Percentiles rank a stretch among this genome's conserved stretches.
phyloP scores from a whole-genome alignment of 2,329 filamentous ascomycete species.

The Epichloe brachyelytri region DNA sequence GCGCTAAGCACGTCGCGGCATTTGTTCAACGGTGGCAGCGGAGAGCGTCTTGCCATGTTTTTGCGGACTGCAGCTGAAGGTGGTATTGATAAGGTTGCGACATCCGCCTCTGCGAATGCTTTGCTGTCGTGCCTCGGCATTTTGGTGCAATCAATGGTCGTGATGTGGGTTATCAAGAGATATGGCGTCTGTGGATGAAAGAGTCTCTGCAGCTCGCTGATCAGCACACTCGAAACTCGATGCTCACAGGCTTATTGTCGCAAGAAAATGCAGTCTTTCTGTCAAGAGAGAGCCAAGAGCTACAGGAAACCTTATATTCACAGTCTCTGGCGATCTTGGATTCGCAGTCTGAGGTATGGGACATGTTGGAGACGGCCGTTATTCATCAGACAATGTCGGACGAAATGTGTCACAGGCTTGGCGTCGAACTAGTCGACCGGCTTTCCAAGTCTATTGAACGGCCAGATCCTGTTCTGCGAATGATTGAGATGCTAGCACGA shows the following conservation, averaged over 20 bases:
- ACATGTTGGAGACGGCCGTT: slow-evolving; percentile 36
- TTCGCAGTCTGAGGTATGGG: slow-evolving; percentile 23
- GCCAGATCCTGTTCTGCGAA: slow-evolving; percentile 23
- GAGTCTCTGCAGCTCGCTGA: slow-evolving; percentile 24
- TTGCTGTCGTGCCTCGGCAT: slow-evolving; percentile 53
- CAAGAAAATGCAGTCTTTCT: slow-evolving; percentile 26
- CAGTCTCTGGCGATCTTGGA: slow-evolving; percentile 26
- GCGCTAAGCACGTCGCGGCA: slow-evolving; percentile 25
- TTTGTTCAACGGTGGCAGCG: slow-evolving; percentile 24
- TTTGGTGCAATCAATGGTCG: slow-evolving; percentile 32
- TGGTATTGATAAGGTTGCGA: slow-evolving; percentile 44
- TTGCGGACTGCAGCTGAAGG: slow-evolving; percentile 38
- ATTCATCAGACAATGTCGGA: slow-evolving; percentile 27
- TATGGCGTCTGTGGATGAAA: slow-evolving; percentile 33
- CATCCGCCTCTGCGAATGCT: slow-evolving; percentile 54
- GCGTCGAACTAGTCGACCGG: slow-evolving; percentile 22
- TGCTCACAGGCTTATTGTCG: slow-evolving; percentile 34
- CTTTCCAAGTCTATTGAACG: slow-evolving; percentile 18
- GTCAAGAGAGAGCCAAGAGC: slow-evolving; percentile 21
- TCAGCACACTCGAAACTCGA: slow-evolving; percentile 13
- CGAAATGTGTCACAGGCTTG: slow-evolving; percentile 20
- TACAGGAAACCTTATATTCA: slow-evolving; percentile 36
- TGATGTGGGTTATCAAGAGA: slow-evolving; percentile 21
- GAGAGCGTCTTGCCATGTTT: slow-evolving; percentile 26
- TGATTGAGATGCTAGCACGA: slow-evolving; percentile 35